These are phyloP conservation scores for Musa acuminata DNA, from an alignment of 176 grass and related monocot genomes.

Conservation along the genomic window DNA sequence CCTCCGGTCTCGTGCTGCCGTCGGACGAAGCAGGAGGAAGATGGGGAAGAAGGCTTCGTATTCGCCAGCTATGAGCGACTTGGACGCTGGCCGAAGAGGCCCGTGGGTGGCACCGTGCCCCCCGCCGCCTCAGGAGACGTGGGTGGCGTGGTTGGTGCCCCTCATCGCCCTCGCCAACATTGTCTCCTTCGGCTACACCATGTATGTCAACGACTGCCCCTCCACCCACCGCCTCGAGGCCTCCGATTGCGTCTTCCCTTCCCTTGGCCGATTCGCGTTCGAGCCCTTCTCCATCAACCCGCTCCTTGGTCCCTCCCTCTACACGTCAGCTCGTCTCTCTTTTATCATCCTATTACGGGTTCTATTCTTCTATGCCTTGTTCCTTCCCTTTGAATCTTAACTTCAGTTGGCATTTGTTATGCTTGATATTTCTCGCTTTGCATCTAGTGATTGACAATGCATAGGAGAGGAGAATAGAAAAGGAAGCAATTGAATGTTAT, in stretches of 20 bases:
- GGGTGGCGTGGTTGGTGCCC: constrained; percentile 17
- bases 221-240: not conserved
- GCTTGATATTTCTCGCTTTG: too few species aligned
- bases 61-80: not conserved
- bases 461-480: too few species aligned
- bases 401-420: too few species aligned
- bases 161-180: constrained; percentile 1
- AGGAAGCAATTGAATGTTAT: too few species aligned
- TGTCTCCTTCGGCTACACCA: constrained; percentile 10
- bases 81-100: not conserved
- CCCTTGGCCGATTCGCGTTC: constrained; percentile 16
- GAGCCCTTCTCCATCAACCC: constrained; percentile 20
- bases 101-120: not conserved
- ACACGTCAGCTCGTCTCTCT: not conserved
- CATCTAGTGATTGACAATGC: too few species aligned
- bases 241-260: not conserved
- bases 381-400: not conserved
- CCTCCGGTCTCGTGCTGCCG: not conserved
- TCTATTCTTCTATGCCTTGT: not conserved
- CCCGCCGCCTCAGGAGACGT: not conserved
- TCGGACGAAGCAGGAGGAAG: not conserved
- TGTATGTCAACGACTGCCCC: constrained; percentile 28
- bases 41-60: constrained; percentile 6
- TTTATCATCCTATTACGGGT: not conserved
- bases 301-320: constrained; percentile 16